These are phyloP conservation scores for Terfezia claveryi DNA, from an alignment of 495 filamentous ascomycete genomes.

Conservation along the genomic window DNA sequence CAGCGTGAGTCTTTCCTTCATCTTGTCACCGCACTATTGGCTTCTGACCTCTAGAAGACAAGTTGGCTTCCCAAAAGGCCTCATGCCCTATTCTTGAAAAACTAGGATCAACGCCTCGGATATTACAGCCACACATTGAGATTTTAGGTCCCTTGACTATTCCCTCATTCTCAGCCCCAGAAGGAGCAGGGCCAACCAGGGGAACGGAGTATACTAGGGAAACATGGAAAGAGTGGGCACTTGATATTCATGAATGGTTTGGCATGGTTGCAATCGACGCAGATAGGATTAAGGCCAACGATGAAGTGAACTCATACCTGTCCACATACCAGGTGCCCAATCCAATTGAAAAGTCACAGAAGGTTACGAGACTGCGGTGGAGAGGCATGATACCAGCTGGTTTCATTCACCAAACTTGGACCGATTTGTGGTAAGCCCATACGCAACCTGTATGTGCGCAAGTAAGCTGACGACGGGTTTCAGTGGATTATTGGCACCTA, in stretches of 20 bases:
- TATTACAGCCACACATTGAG: neutral
- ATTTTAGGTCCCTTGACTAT: neutral
- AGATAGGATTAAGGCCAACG: constrained; percentile 35
- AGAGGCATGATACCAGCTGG: constrained; percentile 9
- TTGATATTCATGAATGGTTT: constrained; percentile 64
- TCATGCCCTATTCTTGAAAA: neutral
- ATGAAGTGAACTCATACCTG: constrained; percentile 59
- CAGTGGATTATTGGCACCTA: neutral
- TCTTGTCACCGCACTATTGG: neutral
- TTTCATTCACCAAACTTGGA: constrained; percentile 13
- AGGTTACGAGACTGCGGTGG: constrained; percentile 8
- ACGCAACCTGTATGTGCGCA: too few species aligned
- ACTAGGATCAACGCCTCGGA: neutral
- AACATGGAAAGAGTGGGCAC: constrained; percentile 25
- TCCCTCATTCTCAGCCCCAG: neutral
- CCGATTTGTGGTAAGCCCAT: constrained; percentile 3
- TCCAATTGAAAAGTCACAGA: neutral
- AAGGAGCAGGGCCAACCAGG: neutral
- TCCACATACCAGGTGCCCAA: constrained; percentile 37
- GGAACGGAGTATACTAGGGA: constrained; percentile 22
- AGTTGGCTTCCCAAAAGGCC: too few species aligned
- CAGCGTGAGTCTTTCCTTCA: neutral
- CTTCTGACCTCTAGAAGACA: too few species aligned
- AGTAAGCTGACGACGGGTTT: neutral
- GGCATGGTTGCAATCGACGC: constrained; percentile 41